Percentiles rank a stretch among this genome's conserved stretches.
These are phyloP conservation scores for Circinella minor DNA, from an alignment of 371 early-diverging fungal species.

Conservation along the genomic window DNA sequence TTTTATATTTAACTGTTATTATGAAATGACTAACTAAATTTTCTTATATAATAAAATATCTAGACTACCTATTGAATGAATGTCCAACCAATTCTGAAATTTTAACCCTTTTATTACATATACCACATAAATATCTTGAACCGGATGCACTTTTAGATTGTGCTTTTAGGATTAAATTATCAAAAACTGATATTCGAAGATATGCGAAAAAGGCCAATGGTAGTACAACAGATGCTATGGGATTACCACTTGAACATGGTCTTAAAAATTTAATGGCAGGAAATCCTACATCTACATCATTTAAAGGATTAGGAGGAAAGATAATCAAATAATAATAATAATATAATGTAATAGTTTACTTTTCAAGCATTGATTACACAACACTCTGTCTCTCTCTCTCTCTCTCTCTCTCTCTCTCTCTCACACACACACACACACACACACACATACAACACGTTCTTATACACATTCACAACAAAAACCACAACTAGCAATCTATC, in stretches of 20 bases:
- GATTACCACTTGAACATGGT: constrained; percentile 49
- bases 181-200: constrained; percentile 49
- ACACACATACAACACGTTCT: too few species aligned
- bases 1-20: not conserved
- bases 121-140: constrained; percentile 75
- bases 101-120: constrained; percentile 78
- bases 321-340: constrained; percentile 18
- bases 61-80: constrained; percentile 65
- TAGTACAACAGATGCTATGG: constrained; percentile 36
- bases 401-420: too few species aligned
- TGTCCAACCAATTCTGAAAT: constrained; percentile 83
- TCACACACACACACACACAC: too few species aligned
- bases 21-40: too few species aligned
- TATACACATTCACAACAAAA: too few species aligned
- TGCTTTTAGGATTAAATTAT: constrained; percentile 70
- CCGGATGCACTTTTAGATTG: constrained; percentile 74
- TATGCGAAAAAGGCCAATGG: constrained; percentile 50
- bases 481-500: too few species aligned
- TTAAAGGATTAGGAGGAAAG: constrained; percentile 28
- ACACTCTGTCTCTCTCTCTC: too few species aligned
- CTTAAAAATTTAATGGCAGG: constrained; percentile 51
- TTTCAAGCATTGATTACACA: not conserved
- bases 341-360: not conserved
- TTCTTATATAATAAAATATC: not conserved
- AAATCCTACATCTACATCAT: constrained; percentile 11